These are phyloP conservation scores for Neurospora sp. DNA, from an alignment of 495 filamentous ascomycete species.

Conservation along the genomic window DNA sequence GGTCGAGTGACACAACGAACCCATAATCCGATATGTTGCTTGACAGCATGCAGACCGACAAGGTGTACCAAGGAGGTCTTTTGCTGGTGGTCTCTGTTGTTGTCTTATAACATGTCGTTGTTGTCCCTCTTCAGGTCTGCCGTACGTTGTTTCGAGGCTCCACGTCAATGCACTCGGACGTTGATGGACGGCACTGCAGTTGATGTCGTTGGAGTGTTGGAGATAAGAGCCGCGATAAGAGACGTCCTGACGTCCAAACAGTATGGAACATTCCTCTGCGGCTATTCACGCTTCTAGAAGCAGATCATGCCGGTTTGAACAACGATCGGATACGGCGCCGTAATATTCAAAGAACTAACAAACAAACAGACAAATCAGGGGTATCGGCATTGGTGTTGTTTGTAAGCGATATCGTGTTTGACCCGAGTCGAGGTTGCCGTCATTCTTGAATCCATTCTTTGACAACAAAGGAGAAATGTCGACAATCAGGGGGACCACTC, in stretches of 20 bases:
- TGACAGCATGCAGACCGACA: neutral
- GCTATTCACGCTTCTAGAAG: neutral
- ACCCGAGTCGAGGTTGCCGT: neutral
- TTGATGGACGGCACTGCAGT: neutral
- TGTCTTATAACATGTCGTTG: neutral
- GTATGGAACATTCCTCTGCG: neutral
- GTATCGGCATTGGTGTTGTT: neutral
- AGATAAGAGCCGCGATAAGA: neutral
- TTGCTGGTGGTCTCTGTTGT: neutral
- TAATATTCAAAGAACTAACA: neutral
- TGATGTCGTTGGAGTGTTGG: neutral
- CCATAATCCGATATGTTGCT: neutral
- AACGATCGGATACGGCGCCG: neutral
- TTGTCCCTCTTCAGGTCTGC: neutral
- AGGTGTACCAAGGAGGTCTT: neutral
- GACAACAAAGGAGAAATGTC: neutral
- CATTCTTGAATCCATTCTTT: neutral
- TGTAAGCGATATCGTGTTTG: neutral
- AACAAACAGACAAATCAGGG: neutral
- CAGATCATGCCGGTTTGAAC: neutral
- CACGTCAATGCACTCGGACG: neutral
- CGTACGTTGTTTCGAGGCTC: neutral
- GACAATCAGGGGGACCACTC: neutral
- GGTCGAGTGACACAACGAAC: neutral
- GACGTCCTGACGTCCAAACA: neutral